Evolutionary conservation across 192 early-diverging fungal species (phyloP), one percentile per base, ranked within the genome.

Genomic region (Coemansia reversa): DNA sequence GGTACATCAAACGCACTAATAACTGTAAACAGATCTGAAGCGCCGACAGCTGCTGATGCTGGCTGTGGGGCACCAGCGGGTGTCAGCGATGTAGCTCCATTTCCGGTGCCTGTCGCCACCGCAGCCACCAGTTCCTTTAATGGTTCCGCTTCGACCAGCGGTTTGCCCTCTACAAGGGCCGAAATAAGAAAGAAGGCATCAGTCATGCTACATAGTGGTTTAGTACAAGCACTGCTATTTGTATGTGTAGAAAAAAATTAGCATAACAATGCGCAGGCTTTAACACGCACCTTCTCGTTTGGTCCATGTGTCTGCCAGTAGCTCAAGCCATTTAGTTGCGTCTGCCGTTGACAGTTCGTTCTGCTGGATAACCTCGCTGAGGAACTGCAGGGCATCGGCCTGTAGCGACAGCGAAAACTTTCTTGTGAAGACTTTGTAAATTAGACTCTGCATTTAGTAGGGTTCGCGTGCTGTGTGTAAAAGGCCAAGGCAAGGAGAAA

Each of bases 321-420:
- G 81, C 39, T 93, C 89, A 1, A 93, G 72, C 56, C 88, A 83
- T 14, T 83, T 83, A 4, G 72, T 63, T 22, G 91, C 66, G 33
- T 87, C 74, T n/a, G 51, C 53, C 0, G 86, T 80, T 24, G 79
- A 64, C 56, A 75, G 39, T n/a, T 16, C 68, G 45, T 63, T 70
- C 58, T 85, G 76, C 32, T 82, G 64, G 7, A 91, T 69, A 29
- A 86, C 60, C 14, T 75, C 75, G 62, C 84, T 85, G 47, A 94
- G 72, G 54, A 83, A 90, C 25, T 82, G 78, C 18, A 83, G 74
- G 9, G 94, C 91, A 66, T 92, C 92, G 8, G 86, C 77, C 52
- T 91, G 86, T 2, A 94, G 75, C 42, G 86, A 87, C 35, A 94
- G 88, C 50, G 91, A 88, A 75, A 91, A 87, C 55, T 89, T 91